A percentile compares a stretch with the other conserved stretches of the same genome.
Evolutionary conservation across 768 basidiomycete genomes (phyloP).

Genomic region (Kwoniella mangroviensis): DNA sequence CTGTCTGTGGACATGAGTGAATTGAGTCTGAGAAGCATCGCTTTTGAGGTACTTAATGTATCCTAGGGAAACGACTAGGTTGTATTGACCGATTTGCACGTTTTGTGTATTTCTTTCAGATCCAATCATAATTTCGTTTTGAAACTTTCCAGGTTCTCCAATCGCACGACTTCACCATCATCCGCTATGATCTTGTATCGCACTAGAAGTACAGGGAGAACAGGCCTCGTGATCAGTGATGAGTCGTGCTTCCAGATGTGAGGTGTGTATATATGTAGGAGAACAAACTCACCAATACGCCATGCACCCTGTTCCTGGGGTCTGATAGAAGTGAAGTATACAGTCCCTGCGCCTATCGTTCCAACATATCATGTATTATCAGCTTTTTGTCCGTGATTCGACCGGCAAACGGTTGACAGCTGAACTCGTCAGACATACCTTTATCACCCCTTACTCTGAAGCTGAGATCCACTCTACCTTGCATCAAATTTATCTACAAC

Average conservation of each 20-base stretch:
- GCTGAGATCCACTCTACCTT: slow-evolving; percentile 55
- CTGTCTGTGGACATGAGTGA: not conserved
- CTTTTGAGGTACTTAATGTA: too few species aligned
- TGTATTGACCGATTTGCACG: not conserved
- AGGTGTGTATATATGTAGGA: not conserved
- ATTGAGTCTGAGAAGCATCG: too few species aligned
- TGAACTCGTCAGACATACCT: slow-evolving; percentile 4
- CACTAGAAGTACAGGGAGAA: slow-evolving; percentile 32
- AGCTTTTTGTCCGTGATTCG: too few species aligned
- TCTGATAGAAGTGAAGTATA: slow-evolving; percentile 56
- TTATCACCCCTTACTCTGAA: slow-evolving; percentile 50
- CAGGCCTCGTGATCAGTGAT: too few species aligned
- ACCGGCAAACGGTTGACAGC: not conserved
- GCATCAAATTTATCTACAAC: slow-evolving; percentile 51
- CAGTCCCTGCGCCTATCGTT: slow-evolving; percentile 54
- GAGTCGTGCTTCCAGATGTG: too few species aligned
- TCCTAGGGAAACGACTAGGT: too few species aligned
- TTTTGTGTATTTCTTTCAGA: not conserved
- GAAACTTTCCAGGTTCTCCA: slow-evolving; percentile 37
- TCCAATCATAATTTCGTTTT: slow-evolving; percentile 7
- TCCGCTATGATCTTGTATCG: slow-evolving; percentile 57
- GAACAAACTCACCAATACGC: slow-evolving; percentile 46
- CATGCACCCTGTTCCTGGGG: slow-evolving; percentile 51
- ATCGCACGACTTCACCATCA: slow-evolving; percentile 43
- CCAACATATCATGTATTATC: too few species aligned